phyloP scores from a whole-genome alignment of 306 rosid genomes.

The Benincasa hispida region DNA sequence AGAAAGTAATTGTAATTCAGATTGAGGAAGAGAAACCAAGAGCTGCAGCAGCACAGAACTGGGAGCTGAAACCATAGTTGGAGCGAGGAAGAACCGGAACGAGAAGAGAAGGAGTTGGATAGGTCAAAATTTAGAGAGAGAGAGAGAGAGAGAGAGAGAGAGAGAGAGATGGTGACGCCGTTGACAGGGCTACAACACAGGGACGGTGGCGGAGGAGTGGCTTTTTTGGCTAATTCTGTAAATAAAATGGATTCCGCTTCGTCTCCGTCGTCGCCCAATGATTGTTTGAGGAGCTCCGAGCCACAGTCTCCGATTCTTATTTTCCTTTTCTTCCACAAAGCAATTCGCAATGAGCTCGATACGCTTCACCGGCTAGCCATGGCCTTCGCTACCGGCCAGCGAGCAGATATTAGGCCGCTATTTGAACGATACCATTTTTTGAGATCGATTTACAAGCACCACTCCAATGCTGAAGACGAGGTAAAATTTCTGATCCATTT shows the following conservation, averaged over 20 bases:
- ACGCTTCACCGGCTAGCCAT: slow-evolving; percentile 66
- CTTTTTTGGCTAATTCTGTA: slow-evolving; percentile 52
- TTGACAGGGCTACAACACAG: slow-evolving; percentile 44
- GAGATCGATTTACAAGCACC: slow-evolving; percentile 77
- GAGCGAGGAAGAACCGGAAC: not conserved
- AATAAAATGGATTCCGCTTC: slow-evolving; percentile 56
- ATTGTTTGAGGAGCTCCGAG: slow-evolving; percentile 34
- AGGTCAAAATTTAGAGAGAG: not conserved
- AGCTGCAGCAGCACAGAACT: not conserved
- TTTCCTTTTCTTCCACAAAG: slow-evolving; percentile 77
- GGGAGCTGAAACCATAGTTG: not conserved
- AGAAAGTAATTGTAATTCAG: not conserved
- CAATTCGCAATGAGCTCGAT: slow-evolving; percentile 88
- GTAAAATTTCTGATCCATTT: slow-evolving; percentile 29
- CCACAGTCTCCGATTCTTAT: slow-evolving; percentile 74
- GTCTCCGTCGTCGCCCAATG: slow-evolving; percentile 21
- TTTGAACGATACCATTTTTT: slow-evolving; percentile 68
- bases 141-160: slow-evolving; percentile 11
- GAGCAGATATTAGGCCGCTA: slow-evolving; percentile 57
- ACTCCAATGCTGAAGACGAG: slow-evolving; percentile 99
- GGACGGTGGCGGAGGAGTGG: slow-evolving; percentile 73
- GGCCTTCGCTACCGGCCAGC: slow-evolving; percentile 73
- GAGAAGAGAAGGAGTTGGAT: not conserved
- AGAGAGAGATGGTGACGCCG: slow-evolving; percentile 55
- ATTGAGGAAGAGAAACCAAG: not conserved